Evolutionary conservation across 176 grass and related monocot species (phyloP).

Genomic region (Cymbopogon citratus): DNA sequence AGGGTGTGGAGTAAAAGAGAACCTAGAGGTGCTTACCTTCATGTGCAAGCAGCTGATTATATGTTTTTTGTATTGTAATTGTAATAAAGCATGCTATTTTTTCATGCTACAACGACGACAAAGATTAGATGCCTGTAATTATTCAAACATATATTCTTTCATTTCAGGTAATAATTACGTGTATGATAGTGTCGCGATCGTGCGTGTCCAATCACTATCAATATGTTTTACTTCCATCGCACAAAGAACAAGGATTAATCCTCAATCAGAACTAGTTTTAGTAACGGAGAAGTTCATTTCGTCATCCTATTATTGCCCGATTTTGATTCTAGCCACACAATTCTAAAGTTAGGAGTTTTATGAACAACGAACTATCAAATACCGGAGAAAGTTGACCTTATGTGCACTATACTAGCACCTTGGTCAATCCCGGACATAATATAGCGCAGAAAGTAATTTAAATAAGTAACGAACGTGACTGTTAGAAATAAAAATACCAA

Average conservation of each 20-base stretch:
- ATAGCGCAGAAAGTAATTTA: no score
- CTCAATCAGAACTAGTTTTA: not conserved
- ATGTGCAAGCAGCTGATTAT: conserved; percentile 30
- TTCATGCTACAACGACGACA: not conserved
- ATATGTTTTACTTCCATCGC: no score
- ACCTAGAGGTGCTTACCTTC: conserved; percentile 47
- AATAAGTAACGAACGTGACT: no score
- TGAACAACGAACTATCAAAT: not conserved
- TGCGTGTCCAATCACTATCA: not conserved
- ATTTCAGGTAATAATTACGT: not conserved
- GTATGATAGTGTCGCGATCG: not conserved
- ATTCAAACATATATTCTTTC: not conserved
- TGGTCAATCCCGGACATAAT: no score
- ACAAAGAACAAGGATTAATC: not conserved
- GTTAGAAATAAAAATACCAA: no score
- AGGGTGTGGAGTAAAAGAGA: not conserved
- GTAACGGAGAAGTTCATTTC: not conserved
- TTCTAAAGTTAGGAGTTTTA: not conserved
- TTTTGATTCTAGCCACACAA: not conserved
- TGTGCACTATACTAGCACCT: no score
- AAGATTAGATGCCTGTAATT: not conserved
- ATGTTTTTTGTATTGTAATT: not conserved
- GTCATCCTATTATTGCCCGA: not conserved
- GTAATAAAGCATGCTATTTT: not conserved
- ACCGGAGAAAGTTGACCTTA: not conserved